Conservation (phyloP, 306 rosid genomes). For the Vachellia collinsii region DNA sequence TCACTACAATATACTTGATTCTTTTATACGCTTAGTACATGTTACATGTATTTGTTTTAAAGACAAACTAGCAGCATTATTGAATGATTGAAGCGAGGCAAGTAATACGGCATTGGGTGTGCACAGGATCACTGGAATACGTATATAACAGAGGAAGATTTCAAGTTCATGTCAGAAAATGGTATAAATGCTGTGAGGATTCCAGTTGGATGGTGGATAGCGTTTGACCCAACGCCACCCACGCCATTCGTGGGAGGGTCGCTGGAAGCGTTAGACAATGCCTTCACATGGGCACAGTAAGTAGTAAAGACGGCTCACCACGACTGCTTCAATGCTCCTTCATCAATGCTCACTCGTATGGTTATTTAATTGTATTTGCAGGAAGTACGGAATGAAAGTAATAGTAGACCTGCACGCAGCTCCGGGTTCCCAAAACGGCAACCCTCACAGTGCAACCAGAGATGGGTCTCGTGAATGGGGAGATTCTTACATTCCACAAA, state of each 20-base stretch:
- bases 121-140: slow-evolving; percentile 65
- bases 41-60: not conserved
- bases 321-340: not conserved
- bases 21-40: not conserved
- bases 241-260: slow-evolving; percentile 75
- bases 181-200: slow-evolving; percentile 68
- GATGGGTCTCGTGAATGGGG: slow-evolving; percentile 68
- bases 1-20: not conserved
- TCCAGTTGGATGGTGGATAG: slow-evolving; percentile 85
- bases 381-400: slow-evolving; percentile 59
- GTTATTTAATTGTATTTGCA: slow-evolving; percentile 25
- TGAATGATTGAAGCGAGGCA: not conserved
- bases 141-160: slow-evolving; percentile 69
- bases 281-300: slow-evolving; percentile 79
- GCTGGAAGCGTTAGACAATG: slow-evolving; percentile 58
- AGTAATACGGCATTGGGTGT: not conserved
- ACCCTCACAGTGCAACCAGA: slow-evolving; percentile 60
- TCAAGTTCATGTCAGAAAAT: slow-evolving; percentile 59
- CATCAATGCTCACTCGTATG: not conserved
- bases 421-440: slow-evolving; percentile 66
- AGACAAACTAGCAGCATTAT: not conserved
- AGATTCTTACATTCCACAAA: slow-evolving; percentile 49
- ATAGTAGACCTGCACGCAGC: slow-evolving; percentile 69
- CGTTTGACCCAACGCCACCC: slow-evolving; percentile 72
- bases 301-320: not conserved